Conservation (phyloP, 805 yeast genomes). For the Wickerhamomyces bovis region DNA sequence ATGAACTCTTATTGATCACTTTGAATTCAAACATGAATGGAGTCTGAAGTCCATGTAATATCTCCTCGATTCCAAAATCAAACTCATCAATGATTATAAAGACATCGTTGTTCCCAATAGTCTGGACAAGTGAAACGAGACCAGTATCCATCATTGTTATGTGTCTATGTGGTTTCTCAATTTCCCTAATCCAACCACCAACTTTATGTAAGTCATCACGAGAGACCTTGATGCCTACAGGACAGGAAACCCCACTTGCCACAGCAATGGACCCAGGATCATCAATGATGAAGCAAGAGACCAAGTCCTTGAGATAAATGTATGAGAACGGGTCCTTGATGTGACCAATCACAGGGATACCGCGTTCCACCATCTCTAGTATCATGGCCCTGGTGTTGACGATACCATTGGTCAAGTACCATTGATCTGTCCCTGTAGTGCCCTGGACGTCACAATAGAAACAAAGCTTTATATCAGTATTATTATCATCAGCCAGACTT, state of each 20-base stretch:
- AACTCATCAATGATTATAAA: neutral
- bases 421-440: neutral
- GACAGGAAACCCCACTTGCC: neutral
- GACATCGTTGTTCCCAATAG: neutral
- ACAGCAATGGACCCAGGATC: constrained; percentile 28
- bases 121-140: neutral
- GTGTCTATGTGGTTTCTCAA: neutral
- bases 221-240: neutral
- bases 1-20: neutral
- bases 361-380: constrained; percentile 31
- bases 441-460: neutral
- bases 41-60: neutral
- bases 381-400: constrained; percentile 35
- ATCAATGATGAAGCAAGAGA: constrained; percentile 38
- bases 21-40: neutral
- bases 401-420: constrained; percentile 31
- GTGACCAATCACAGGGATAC: constrained; percentile 40
- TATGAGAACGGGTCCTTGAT: constrained; percentile 44
- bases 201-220: neutral
- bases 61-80: neutral
- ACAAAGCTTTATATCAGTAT: neutral
- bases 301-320: constrained; percentile 43
- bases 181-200: neutral
- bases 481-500: neutral
- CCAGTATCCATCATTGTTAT: neutral